phyloP scores from a whole-genome alignment of 345 rosid species.

The Lepidium africanum region DNA sequence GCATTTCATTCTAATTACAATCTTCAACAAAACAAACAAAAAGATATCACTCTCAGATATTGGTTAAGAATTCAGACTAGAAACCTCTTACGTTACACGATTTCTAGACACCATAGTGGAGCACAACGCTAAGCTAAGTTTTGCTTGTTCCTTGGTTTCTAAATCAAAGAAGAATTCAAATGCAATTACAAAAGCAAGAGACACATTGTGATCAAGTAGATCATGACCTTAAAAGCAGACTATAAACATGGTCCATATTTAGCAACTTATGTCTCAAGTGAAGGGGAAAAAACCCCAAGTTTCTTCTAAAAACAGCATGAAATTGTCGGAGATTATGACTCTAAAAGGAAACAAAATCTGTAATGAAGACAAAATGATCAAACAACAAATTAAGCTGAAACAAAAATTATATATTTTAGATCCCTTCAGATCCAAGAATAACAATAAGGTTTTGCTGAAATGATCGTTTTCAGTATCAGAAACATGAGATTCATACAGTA shows the following conservation, averaged over 20 bases:
- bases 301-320: not conserved
- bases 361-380: not conserved
- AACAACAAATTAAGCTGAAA: not conserved
- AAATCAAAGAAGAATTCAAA: not conserved
- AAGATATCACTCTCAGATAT: not conserved
- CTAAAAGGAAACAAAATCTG: not conserved
- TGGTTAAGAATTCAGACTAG: not conserved
- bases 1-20: not conserved
- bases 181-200: not conserved
- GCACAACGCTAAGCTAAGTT: not conserved
- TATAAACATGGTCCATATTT: not conserved
- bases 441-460: not conserved
- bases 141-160: not conserved
- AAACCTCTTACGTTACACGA: not conserved
- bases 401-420: not conserved
- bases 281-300: not conserved
- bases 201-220: not conserved
- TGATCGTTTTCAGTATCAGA: not conserved
- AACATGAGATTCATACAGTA: not conserved
- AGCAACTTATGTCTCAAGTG: not conserved
- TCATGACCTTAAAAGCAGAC: not conserved
- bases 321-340: too few species aligned
- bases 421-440: not conserved
- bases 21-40: not conserved
- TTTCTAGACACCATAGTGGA: not conserved